Evolutionary conservation across 495 filamentous ascomycete species (phyloP).

Genomic region (Tetracladium setigerum): DNA sequence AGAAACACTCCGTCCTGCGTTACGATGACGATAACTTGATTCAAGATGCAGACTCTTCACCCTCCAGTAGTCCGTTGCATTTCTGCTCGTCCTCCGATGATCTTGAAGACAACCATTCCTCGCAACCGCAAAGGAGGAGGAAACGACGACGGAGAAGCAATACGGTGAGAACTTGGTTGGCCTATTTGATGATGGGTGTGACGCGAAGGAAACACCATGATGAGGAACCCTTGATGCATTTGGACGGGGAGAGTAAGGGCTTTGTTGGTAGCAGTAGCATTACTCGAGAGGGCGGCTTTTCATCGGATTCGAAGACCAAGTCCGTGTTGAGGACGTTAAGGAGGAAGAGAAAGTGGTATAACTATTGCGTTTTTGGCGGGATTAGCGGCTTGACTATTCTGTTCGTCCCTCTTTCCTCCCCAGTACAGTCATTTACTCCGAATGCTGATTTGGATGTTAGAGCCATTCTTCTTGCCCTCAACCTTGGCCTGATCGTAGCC

Average conservation of each 20-base stretch:
- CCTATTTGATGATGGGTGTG: too few species aligned
- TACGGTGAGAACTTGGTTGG: too few species aligned
- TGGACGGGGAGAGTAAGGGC: background rate
- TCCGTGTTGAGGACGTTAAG: background rate
- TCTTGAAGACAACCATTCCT: too few species aligned
- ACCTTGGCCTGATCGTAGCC: slow-evolving; percentile 42
- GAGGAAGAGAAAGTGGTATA: slow-evolving; percentile 15
- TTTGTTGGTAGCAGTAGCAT: background rate
- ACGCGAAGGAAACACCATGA: background rate
- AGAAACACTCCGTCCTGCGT: too few species aligned
- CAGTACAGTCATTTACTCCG: background rate
- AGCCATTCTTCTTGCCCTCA: slow-evolving; percentile 32
- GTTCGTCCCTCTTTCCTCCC: slow-evolving; percentile 18
- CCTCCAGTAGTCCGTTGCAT: too few species aligned
- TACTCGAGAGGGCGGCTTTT: background rate
- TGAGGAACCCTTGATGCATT: background rate
- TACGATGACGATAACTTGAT: too few species aligned
- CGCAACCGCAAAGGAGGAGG: too few species aligned
- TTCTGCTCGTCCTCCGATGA: too few species aligned
- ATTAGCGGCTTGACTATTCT: slow-evolving; percentile 26
- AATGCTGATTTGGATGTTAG: slow-evolving; percentile 5
- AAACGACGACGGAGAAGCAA: too few species aligned
- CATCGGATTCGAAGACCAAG: background rate
- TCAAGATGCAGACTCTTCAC: too few species aligned
- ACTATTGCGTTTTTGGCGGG: slow-evolving; percentile 20